These are phyloP conservation scores for Citropsis articulata DNA, from an alignment of 345 rosid species.

Conservation along the genomic window DNA sequence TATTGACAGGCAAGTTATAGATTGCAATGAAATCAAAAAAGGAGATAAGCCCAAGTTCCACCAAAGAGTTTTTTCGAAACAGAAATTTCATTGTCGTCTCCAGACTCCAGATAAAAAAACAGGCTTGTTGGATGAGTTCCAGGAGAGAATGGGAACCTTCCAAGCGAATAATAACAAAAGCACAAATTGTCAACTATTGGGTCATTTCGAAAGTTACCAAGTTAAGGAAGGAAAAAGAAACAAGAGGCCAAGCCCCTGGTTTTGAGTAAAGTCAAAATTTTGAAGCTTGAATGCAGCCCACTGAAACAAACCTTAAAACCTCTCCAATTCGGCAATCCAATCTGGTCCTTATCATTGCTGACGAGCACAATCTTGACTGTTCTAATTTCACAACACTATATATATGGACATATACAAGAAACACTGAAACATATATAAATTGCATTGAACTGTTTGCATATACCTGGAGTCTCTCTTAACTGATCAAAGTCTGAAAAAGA, in stretches of 20 bases:
- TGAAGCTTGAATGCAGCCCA: constrained; percentile 13
- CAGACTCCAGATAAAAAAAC: neutral
- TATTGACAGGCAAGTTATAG: no score
- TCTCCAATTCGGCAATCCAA: neutral
- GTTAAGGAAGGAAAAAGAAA: constrained; percentile 10
- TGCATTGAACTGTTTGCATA: neutral
- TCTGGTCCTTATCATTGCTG: neutral
- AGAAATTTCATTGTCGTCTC: neutral
- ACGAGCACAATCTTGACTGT: neutral
- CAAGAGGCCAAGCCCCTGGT: constrained; percentile 50
- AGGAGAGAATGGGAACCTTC: neutral
- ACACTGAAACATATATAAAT: neutral
- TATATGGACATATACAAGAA: neutral
- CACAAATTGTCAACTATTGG: neutral
- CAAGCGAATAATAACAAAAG: neutral
- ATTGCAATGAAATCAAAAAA: neutral
- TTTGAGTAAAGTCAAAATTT: constrained; percentile 15
- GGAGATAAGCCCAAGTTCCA: neutral
- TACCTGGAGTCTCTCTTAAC: neutral
- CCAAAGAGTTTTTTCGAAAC: neutral
- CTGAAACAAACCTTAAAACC: constrained; percentile 3
- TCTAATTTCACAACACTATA: neutral
- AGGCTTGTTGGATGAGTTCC: neutral
- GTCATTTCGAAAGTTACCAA: constrained; percentile 12
- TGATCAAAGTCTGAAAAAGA: neutral